Base-by-base conservation (phyloP, 495 filamentous ascomycete species). In the Daldinia bambusicola region DNA sequence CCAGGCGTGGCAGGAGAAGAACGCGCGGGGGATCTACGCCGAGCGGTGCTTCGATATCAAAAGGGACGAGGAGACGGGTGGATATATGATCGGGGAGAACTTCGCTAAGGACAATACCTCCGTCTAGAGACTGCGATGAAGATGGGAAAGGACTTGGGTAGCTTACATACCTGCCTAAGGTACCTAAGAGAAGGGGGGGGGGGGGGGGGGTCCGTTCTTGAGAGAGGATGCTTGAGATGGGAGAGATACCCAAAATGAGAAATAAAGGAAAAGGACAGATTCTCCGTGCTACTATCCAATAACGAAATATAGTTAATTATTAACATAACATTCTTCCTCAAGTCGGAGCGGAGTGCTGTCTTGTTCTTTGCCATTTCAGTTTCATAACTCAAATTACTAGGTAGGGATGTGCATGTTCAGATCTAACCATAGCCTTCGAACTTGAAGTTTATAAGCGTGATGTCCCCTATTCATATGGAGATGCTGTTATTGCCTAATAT, bases 1-100 rank as follows among this genome's bases (percentile, higher is more conserved):
- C 20, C 52, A 57, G n/a, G 45, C 38, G 4, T 79, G 77, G 77
- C 57, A 63, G 16, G 55, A 52, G 43, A 53, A 45, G 22, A 70
- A 76, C 32, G 38, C 36, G 1, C 56, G 56, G 2, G 77, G 77
- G 8, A 31, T 79, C 0, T 75, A 63, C 41, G 77, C 77, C 9
- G 77, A 79, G 69, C 60, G 75, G 43, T 77, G 77, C 55, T 79
- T 79, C 51, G 32, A 66, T 10, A 26, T 71, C 48, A 55, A 71
- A 63, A 45, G 14, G 59, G 30, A 63, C 3, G 43, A 37, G 34
- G 40, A 22, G 6, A 56, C 16, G 26, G 73, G 58, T 1, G 32
- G 34, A 48, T 32, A 69, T 12, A 4, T 0, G 30, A 16, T 75
- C 16, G 55, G 58, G 13, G 75, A 75, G 18, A 61, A 71, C 31